phyloP scores from a whole-genome alignment of 1,284 basidiomycete species.

The Cryptococcus depauperatus region DNA sequence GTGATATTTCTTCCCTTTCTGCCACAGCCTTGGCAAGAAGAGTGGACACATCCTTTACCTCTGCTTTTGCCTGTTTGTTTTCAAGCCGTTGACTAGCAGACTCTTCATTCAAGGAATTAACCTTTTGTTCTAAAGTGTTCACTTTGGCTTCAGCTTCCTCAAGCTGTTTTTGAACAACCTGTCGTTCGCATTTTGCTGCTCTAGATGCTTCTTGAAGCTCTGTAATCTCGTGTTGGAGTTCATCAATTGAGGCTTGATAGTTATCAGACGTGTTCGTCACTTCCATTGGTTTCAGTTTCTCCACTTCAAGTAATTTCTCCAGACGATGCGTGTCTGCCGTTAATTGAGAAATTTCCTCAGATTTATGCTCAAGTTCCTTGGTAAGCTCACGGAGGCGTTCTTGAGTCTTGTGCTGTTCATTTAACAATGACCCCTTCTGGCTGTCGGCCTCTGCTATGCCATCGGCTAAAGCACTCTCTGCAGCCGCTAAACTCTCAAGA shows the following conservation, averaged over 20 bases:
- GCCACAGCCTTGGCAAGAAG: not conserved
- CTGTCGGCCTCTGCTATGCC: constrained; percentile 8
- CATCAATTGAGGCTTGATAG: not conserved
- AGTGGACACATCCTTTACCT: not conserved
- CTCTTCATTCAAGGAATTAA: not conserved
- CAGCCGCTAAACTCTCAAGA: constrained; percentile 8
- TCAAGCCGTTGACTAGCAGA: not conserved
- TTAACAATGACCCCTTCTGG: constrained; percentile 1
- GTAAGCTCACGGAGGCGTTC: not conserved
- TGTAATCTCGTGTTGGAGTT: constrained; percentile 1
- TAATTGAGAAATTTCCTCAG: not conserved
- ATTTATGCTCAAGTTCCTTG: not conserved
- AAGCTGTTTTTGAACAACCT: not conserved
- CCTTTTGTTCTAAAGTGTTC: not conserved
- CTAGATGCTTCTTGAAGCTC: not conserved
- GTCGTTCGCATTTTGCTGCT: not conserved
- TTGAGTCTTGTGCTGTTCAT: not conserved
- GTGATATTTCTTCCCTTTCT: not conserved
- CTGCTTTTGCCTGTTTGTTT: not conserved
- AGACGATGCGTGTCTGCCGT: not conserved
- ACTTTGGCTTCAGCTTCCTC: not conserved
- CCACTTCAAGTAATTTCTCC: not conserved
- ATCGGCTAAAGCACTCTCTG: constrained; percentile 10
- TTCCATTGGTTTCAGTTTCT: not conserved
- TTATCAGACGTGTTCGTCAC: not conserved